Evolutionary conservation across 202 grass and related monocot species (phyloP), one percentile per base, ranked within the genome.

Genomic region (Dendrocalamus latiflorus): DNA sequence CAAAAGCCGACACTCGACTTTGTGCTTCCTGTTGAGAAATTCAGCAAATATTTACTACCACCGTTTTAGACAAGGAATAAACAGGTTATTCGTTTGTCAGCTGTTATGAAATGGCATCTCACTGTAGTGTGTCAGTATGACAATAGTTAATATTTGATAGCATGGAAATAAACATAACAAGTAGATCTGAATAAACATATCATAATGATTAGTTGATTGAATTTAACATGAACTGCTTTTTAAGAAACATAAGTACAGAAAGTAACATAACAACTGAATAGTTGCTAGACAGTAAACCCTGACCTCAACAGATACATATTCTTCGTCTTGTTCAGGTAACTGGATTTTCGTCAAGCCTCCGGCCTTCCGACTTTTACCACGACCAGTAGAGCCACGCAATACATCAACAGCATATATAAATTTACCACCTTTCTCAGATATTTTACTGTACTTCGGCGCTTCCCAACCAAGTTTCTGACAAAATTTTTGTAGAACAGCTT

Each of bases 381-480:
- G 89, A 28, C 95, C 95, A 81, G 88, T 93, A 75, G 92, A 86
- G 47, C 87, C 77, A 70, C 89, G 87, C 69, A 98, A 84, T 68
- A 98, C 72, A 73, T 92, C 91, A 70, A 95, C 93, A 90, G 89
- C 72, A 91, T 98, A 98, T 37, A 91, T 70, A 70, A 90, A 98
- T 66, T 91, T 95, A 30, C 84, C 78, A 80, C 86, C 81, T 82
- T 91, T 98, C 78, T 91, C 91, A 84, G 89, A 91, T 84, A 90
- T 72, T 92, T 90, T 98, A 83, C 72, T 91, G 49, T 98, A 95
- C 68, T 91, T 98, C 22, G 95, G 95, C 13, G 93, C 79, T 56
- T 98, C 95, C 95, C 95, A 98, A 71, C 92, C 93, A 85, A 98
- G 93, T 88, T 87, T 95, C 74, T 93, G 95, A 83, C 95, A 95